A percentile compares a stretch with the other conserved stretches of the same genome.
phyloP scores from a whole-genome alignment of 495 filamentous ascomycete genomes.

The Mytilinidion resinicola region DNA sequence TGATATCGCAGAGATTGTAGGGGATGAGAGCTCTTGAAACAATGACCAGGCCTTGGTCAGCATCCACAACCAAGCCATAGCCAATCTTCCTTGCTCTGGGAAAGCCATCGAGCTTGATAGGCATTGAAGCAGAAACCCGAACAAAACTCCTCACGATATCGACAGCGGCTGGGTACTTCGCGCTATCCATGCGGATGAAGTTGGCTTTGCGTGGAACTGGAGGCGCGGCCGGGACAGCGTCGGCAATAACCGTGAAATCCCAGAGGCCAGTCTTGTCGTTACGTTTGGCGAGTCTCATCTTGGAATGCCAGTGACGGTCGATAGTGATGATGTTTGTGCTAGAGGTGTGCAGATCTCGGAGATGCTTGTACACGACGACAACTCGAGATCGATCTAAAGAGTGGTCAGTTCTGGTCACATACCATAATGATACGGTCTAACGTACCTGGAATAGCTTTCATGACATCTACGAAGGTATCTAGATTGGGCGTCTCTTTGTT shows the following conservation, averaged over 20 bases:
- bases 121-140: slow-evolving; percentile 83
- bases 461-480: slow-evolving; percentile 82
- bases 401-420: background rate
- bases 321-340: slow-evolving; percentile 88
- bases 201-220: slow-evolving; percentile 70
- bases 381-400: slow-evolving; percentile 68
- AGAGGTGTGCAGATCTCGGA: slow-evolving; percentile 88
- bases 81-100: slow-evolving; percentile 88
- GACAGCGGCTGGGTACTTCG: slow-evolving; percentile 81
- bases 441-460: slow-evolving; percentile 69
- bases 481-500: slow-evolving; percentile 83
- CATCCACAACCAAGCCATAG: slow-evolving; percentile 91
- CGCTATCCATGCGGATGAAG: slow-evolving; percentile 85
- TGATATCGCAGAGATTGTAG: slow-evolving; percentile 94
- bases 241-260: slow-evolving; percentile 85
- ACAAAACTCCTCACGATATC: slow-evolving; percentile 94
- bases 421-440: background rate
- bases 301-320: slow-evolving; percentile 89
- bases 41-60: slow-evolving; percentile 87
- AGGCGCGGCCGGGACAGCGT: slow-evolving; percentile 65
- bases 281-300: slow-evolving; percentile 87
- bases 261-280: slow-evolving; percentile 89
- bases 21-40: slow-evolving; percentile 90
- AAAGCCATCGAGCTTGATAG: slow-evolving; percentile 92
- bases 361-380: slow-evolving; percentile 90